Evolutionary conservation across 2,329 filamentous ascomycete genomes (phyloP).

Genomic region (Colletotrichum tamarilloi): DNA sequence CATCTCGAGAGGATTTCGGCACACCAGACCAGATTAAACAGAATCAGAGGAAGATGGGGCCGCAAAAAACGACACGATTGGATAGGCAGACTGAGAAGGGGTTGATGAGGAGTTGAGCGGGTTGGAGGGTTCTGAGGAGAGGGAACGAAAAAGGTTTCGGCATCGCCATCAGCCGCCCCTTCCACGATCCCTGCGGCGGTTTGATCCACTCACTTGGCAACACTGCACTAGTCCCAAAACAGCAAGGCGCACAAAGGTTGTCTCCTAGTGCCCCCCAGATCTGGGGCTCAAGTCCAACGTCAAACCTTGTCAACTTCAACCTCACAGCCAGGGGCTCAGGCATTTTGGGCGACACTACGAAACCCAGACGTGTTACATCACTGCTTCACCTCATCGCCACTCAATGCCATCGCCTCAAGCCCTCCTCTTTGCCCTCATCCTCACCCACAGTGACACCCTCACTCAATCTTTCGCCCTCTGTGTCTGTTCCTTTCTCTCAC

Average conservation of each 20-base stretch:
- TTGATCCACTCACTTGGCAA: constrained; percentile 35
- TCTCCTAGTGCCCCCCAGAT: constrained; percentile 34
- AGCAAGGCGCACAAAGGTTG: constrained; percentile 16
- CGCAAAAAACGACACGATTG: background rate
- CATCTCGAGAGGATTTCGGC: background rate
- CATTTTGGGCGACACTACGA: constrained; percentile 43
- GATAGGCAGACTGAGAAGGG: background rate
- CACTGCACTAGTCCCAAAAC: constrained; percentile 3
- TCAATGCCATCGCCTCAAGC: constrained; percentile 38
- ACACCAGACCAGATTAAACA: constrained; percentile 8
- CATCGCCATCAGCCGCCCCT: constrained; percentile 33
- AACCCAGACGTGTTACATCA: constrained; percentile 59
- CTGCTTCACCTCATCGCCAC: constrained; percentile 54
- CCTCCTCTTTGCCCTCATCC: background rate
- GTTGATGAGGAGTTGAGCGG: background rate
- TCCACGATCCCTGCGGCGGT: constrained; percentile 33
- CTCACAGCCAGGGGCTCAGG: constrained; percentile 31
- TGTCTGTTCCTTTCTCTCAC: background rate
- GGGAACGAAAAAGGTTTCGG: constrained; percentile 34
- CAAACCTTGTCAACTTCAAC: constrained; percentile 31
- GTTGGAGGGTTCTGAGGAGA: background rate
- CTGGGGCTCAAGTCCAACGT: constrained; percentile 36
- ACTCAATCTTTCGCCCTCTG: background rate
- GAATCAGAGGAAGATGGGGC: constrained; percentile 18
- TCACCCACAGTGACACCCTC: background rate